Evolutionary conservation across 108 stramenopile genomes (phyloP), one percentile per base, ranked within the genome.

Genomic region (Stephanodiscus triporus): DNA sequence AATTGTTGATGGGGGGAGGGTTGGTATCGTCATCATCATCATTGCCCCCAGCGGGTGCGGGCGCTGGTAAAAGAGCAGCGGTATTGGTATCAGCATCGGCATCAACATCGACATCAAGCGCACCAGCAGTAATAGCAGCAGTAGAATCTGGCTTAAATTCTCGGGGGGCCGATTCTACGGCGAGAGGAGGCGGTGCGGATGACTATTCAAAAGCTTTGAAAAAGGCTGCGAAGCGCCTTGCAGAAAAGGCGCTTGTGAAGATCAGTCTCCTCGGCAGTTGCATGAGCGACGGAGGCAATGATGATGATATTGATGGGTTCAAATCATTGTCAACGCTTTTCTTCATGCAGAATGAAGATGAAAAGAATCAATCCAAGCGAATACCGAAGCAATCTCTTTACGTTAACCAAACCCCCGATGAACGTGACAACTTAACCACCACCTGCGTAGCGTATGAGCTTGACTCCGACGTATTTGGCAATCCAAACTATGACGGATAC

Each of bases 401-500:
- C 4, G 49, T 4, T 8, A 50, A 48, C 59, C 11, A 40, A 36
- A 1, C 27, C 43, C 30, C 19, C 23, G 38, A 66, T 66, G 75
- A 57, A 68, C 8, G 22, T 68, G 49, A 61, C 68, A 9, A 24
- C 68, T 16, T 55, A 68, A 75, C 29, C 36, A 75, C 59, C 59
- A 60, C 47, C 9, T 34, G 66, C 30, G 57, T 75, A 34, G 16
- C 22, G 8, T 75, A 75, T 29, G 42, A 66, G 26, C 57, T 75
- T 16, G 73, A 75, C 38, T 26, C 68, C 16, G 23, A 38, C 23
- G 56, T 56, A 11, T 71, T 71, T 59, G 70, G 70, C 26, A 71
- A 71, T 13, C 70, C 70, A 10, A 71, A 71, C 29, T 71, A 71
- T 29, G 55, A 55, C 23, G 72, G 65, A 24, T 73, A 63, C 45